Base-by-base conservation (phyloP, 1,284 basidiomycete genomes). In the Trametes pubescens region DNA sequence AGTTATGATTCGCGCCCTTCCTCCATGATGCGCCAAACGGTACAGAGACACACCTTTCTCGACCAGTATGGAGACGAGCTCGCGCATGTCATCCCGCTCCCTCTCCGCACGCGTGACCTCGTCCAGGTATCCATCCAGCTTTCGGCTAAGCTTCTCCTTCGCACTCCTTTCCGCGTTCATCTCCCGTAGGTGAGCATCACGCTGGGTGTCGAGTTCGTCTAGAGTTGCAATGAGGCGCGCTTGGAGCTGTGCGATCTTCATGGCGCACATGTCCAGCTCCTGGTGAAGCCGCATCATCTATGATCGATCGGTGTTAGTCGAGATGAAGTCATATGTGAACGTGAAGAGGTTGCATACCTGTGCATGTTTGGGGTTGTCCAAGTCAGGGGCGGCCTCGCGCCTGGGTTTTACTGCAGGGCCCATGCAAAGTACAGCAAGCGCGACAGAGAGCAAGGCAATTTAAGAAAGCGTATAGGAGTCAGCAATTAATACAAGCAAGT, bases 11-110 rank as follows among this genome's bases (percentile, higher is more conserved):
- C 37, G 52, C 13, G 54, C 54, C 37, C 52, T 14, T 14, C 40
- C 37, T 49, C 40, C 57, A 35, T 35, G 43, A 34, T 21, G 7
- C n/a, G 22, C 13, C 10, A 4, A 29, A 6, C 51, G 44, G 40
- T 18, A 51, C 16, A 29, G 46, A 38, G 21, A 67, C 81, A 52
- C 69, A 89, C 89, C 85, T 85, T 86, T 87, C 70, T 85, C 79
- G 21, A 87, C 80, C 48, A 89, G 74, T 64, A 81, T 75, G 48
- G 81, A 69, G 0, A 89, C 84, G 7, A 80, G 85, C 53, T 85
- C 85, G 65, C 80, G 78, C 70, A 86, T 72, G 58, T 86, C 84
- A 67, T 87, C 84, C 64, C 77, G 78, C 69, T 89, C 85, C 4
- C 70, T 71, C 71, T 87, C 84, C 5, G 79, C 73, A 9, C 65